Base-by-base conservation (phyloP, 441 rosid genomes). In the Syzygium malaccense region DNA sequence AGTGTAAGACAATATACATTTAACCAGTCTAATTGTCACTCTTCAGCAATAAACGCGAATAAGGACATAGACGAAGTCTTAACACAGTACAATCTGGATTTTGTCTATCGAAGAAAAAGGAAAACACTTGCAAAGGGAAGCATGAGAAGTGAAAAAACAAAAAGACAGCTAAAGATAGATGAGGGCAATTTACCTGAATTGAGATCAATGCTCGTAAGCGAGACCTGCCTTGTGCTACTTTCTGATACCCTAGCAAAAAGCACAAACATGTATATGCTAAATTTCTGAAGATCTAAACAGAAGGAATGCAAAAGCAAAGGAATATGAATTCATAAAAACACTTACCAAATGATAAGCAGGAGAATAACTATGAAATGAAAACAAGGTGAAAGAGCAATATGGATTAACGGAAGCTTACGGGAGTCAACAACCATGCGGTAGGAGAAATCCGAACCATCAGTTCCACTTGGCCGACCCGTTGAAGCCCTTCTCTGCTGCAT, bases 381-480 rank as follows among this genome's bases (percentile, higher is more conserved):
- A 58, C 48, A 41, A 5, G 32, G 55, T 56, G 20, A 83, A 49
- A 87, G 86, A 89, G 86, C 4, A 8, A 32, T 53, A 56, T 20
- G 28, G 55, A 14, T 12, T 13, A 32, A 87, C n/a, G 45, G 89
- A 85, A 90, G 90, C 96, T 87, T 91, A 96, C 99, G 95, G 89
- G 98, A 94, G 93, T 96, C 98, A 58, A 97, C 96, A 87, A 96
- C 98, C 99, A 96, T 96, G 25, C 98, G 96, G 89, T 92, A 96
- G 1, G 96, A 95, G 95, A 94, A 96, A 94, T 97, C 98, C 0
- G 96, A 96, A 88, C 98, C 99, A 71, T 97, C 97, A 14, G 97
- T 97, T 15, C 97, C 98, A 66, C 94, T 90, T 9, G 97, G 97
- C 75, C 97, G 89, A 25, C 95, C 95, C 0, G 89, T 10, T 79